These are phyloP conservation scores for Penicillium atrosanguineum DNA, from an alignment of 495 filamentous ascomycete genomes.

Conservation along the genomic window DNA sequence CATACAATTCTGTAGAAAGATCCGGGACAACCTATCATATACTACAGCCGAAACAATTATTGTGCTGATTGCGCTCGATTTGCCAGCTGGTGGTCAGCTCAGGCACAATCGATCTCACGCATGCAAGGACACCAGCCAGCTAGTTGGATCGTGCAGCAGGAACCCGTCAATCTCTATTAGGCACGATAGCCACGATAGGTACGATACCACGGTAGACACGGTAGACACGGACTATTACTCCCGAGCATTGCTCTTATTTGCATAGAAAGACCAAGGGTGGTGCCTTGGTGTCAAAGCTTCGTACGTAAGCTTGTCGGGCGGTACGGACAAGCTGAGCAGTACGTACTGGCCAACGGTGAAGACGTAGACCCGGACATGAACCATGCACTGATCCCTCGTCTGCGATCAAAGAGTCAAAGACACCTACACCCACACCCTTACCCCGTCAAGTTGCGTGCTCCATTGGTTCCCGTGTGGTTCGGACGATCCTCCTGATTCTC, in stretches of 20 bases:
- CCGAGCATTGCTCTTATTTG: no score
- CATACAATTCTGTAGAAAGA: background rate
- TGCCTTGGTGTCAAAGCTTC: background rate
- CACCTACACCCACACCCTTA: background rate
- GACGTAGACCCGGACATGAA: background rate
- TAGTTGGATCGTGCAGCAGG: background rate
- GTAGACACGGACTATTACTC: no score
- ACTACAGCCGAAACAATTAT: background rate
- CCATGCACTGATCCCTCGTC: background rate
- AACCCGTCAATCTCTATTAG: background rate
- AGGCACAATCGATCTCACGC: background rate
- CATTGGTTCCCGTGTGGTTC: conserved; percentile 2
- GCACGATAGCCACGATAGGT: background rate
- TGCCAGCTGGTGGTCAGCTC: background rate
- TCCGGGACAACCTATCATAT: background rate
- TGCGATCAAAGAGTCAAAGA: background rate
- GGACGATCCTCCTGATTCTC: conserved; percentile 12
- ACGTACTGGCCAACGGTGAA: background rate
- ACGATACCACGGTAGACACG: no score
- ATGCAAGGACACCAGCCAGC: background rate
- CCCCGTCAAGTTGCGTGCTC: background rate
- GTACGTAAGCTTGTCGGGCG: background rate
- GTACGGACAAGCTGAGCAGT: background rate
- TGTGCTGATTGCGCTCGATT: background rate
- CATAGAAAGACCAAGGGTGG: background rate